Base-by-base conservation (phyloP, 257 asterid species). In the Solanum pinnatisectum region DNA sequence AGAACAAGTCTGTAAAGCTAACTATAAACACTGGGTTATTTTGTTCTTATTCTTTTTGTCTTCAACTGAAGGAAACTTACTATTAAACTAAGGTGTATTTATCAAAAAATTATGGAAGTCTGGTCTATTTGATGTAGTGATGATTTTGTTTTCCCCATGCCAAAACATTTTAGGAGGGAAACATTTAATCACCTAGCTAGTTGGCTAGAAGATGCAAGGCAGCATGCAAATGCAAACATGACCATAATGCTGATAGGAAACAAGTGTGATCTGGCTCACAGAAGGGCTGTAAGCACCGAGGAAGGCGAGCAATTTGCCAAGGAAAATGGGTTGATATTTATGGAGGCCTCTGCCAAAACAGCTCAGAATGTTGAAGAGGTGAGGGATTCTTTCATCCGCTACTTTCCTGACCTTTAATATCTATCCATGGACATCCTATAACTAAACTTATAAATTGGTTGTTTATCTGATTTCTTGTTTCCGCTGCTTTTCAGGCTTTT, bases 331-430 rank as follows among this genome's bases (percentile, higher is more conserved):
- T 90, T 96, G 87, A 89, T 95, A 84, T 96, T 95, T 92, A 94
- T 96, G 98, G 98, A 96, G 89, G 94, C 95, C 87, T 95, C 98
- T 87, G 98, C 98, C 67, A 94, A 96, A 92, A 95, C 98, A 78
- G 92, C 96, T 91, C 96, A 91, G 92, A 96, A 95, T 90, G 98
- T 96, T 42, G 98, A 95, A 86, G 96, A 95, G 98, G 98, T 96
- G 87, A 33, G 36, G 25, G 37, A 35, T 49, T 82, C 70, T 32
- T 32, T 9, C 7, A 5, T 32, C 42, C 35, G 42, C 40, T 27
- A 81, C 67, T 46, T 46, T 20, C 4, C 68, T 78, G 23, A 78
- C 35, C 37, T 46, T 81, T 46, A 1, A 27, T 46, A 15, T 15
- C n/a, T n/a, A 44, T 25, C 27, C 67, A 81, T 46, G 42, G 40